These are phyloP conservation scores for Ustilago bromivora DNA, from an alignment of 1,284 basidiomycete species.

Conservation along the genomic window DNA sequence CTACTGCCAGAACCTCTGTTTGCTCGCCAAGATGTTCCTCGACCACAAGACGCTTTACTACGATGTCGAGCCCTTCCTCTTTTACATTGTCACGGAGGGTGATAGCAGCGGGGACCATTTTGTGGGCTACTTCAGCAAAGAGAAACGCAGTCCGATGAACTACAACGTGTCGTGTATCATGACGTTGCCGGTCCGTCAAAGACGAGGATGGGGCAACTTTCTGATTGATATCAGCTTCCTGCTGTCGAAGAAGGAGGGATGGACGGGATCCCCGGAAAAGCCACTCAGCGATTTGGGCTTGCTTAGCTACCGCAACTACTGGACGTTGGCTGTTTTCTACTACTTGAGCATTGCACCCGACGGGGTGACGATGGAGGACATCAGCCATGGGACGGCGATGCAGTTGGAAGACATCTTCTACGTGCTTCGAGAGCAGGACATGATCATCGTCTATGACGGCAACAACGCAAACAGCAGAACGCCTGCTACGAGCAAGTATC, in stretches of 20 bases:
- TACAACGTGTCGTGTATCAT: slow-evolving; percentile 98
- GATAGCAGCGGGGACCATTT: slow-evolving; percentile 92
- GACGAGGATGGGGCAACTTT: slow-evolving; percentile 89
- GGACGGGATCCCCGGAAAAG: slow-evolving; percentile 97
- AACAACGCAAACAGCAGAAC: slow-evolving; percentile 51
- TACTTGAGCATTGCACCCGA: slow-evolving; percentile 40
- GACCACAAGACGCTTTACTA: slow-evolving; percentile 99
- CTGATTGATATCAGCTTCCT: slow-evolving; percentile 88
- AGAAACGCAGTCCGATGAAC: slow-evolving; percentile 94
- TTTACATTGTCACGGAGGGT: slow-evolving; percentile 95
- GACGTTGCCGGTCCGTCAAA: slow-evolving; percentile 94
- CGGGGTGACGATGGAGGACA: slow-evolving; percentile 75
- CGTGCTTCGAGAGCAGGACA: slow-evolving; percentile 81
- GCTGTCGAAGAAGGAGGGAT: slow-evolving; percentile 93
- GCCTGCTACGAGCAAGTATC: slow-evolving; percentile 57
- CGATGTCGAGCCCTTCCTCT: slow-evolving; percentile 98
- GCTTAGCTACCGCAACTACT: slow-evolving; percentile 92
- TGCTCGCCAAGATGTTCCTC: slow-evolving; percentile 98
- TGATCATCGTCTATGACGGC: slow-evolving; percentile 75
- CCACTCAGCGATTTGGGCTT: slow-evolving; percentile 94
- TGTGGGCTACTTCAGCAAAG: slow-evolving; percentile 98
- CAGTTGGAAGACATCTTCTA: slow-evolving; percentile 87
- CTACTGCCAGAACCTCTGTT: slow-evolving; percentile 98
- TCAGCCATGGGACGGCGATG: slow-evolving; percentile 88
- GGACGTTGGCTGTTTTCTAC: slow-evolving; percentile 88